Conservation (phyloP, 139 green algal genomes). For the Micromonas commoda region DNA sequence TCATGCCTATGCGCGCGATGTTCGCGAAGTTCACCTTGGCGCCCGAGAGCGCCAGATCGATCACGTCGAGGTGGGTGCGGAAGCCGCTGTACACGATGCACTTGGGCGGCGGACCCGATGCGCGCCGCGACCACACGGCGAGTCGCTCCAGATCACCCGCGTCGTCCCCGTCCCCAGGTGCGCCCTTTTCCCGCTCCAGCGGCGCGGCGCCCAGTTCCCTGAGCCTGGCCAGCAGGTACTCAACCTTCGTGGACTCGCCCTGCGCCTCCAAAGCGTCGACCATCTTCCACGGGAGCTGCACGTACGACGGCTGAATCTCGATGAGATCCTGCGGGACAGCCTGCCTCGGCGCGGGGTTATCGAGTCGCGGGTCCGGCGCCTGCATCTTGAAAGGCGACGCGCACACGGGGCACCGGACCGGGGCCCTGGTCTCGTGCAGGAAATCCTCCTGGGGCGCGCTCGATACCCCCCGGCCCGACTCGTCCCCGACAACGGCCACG, state of each 20-base stretch:
- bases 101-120: not conserved
- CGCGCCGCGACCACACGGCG: too few relatives aligned
- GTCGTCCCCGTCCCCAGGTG: too few relatives aligned
- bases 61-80: constrained; percentile 8
- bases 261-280: not conserved
- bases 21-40: not conserved
- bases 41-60: constrained; percentile 7
- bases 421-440: constrained; percentile 51
- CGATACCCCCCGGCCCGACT: not conserved
- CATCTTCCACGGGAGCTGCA: constrained; percentile 24
- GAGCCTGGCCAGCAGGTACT: not conserved
- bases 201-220: not conserved
- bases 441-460: not conserved
- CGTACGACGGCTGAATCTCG: constrained; percentile 86
- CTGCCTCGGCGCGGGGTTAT: constrained; percentile 56
- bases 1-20: constrained; percentile 4
- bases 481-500: constrained; percentile 31
- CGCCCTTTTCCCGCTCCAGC: not conserved
- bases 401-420: constrained; percentile 45
- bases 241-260: not conserved
- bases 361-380: constrained; percentile 48
- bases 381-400: constrained; percentile 49
- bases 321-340: constrained; percentile 75
- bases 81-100: constrained; percentile 20
- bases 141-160: too few relatives aligned